phyloP scores from a whole-genome alignment of 2,329 filamentous ascomycete species.

The Pyrenochaeta sp. region DNA sequence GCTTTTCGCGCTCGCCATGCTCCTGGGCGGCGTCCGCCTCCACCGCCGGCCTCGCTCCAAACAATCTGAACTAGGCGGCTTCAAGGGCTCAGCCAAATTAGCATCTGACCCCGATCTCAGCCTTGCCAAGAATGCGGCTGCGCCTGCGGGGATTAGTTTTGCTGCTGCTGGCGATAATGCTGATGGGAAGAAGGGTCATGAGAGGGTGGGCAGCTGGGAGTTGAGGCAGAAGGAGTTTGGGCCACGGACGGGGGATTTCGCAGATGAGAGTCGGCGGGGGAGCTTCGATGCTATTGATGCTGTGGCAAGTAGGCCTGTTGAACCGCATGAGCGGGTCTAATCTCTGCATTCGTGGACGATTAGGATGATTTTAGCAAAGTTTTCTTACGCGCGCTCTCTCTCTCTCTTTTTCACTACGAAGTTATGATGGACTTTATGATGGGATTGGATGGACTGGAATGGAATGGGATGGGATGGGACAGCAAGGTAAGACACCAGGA shows the following conservation, averaged over 20 bases:
- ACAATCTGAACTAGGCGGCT: conserved; percentile 59
- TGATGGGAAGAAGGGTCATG: conserved; percentile 50
- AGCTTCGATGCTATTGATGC: conserved; percentile 58
- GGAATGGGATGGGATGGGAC: background rate
- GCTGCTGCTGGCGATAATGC: conserved; percentile 29
- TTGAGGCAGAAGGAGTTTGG: conserved; percentile 52
- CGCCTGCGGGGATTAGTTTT: conserved; percentile 34
- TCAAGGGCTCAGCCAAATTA: conserved; percentile 64
- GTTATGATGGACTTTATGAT: background rate
- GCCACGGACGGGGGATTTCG: conserved; percentile 20
- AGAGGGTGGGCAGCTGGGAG: conserved; percentile 67
- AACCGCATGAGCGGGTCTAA: conserved; percentile 57
- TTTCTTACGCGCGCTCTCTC: background rate
- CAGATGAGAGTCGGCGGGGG: conserved; percentile 39
- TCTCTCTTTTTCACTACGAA: conserved; percentile 1
- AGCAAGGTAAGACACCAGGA: background rate
- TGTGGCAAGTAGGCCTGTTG: conserved; percentile 53
- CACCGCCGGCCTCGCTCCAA: conserved; percentile 43
- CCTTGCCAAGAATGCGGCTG: conserved; percentile 54
- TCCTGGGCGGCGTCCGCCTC: conserved; percentile 57
- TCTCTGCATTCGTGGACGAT: background rate
- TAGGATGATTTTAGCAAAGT: background rate
- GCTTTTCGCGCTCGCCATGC: conserved; percentile 52
- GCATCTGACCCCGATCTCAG: conserved; percentile 63
- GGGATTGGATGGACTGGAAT: background rate